Conservation (phyloP, 2,329 filamentous ascomycete species). For the Nemania serpens region DNA sequence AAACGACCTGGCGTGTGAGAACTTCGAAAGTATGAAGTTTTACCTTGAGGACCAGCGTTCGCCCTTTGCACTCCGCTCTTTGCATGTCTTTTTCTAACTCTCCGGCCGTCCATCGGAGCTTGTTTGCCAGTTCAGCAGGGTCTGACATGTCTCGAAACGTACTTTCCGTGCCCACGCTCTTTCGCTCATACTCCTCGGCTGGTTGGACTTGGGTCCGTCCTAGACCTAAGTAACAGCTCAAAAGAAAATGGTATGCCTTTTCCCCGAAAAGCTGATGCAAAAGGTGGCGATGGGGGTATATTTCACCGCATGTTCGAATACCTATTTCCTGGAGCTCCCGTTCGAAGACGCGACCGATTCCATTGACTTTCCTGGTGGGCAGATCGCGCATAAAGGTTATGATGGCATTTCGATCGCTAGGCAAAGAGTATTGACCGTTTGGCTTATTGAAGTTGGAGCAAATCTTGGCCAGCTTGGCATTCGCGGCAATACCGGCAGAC, state of each 20-base stretch:
- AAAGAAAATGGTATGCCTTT: conserved; percentile 85
- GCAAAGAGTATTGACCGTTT: conserved; percentile 84
- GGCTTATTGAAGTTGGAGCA: conserved; percentile 96
- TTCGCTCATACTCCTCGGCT: conserved; percentile 86
- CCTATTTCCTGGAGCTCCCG: conserved; percentile 87
- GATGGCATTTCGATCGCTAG: conserved; percentile 73
- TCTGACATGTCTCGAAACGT: conserved; percentile 84
- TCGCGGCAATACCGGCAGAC: conserved; percentile 91
- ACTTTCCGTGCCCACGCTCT: conserved; percentile 91
- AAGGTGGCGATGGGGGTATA: conserved; percentile 76
- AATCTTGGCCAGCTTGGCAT: conserved; percentile 93
- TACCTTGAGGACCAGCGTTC: conserved; percentile 89
- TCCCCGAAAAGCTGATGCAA: conserved; percentile 83
- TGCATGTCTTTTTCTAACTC: conserved; percentile 86
- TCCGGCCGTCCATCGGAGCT: conserved; percentile 79
- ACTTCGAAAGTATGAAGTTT: conserved; percentile 96
- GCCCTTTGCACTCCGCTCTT: conserved; percentile 80
- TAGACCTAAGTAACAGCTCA: conserved; percentile 82
- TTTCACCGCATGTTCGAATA: conserved; percentile 85
- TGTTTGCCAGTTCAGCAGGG: conserved; percentile 69
- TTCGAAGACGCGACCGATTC: conserved; percentile 92
- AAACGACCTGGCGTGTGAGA: conserved; percentile 77
- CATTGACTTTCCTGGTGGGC: conserved; percentile 89
- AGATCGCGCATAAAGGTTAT: conserved; percentile 85
- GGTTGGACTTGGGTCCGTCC: conserved; percentile 85